A percentile compares a stretch with the other conserved stretches of the same genome.
Conservation (phyloP, 495 filamentous ascomycete species). For the Xylaria nigripes region DNA sequence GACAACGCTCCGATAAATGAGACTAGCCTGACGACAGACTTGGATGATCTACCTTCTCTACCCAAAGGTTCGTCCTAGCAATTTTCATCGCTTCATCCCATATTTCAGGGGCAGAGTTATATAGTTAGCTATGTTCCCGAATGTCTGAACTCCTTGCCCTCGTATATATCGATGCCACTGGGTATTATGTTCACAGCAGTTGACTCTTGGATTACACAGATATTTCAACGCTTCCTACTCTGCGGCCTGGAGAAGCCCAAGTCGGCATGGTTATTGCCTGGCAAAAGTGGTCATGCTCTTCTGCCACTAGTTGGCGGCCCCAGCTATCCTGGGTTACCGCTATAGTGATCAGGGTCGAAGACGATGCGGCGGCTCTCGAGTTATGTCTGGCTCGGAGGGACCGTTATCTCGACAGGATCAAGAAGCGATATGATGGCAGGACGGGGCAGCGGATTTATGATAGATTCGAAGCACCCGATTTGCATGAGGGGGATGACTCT, state of each 20-base stretch:
- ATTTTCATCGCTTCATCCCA: neutral
- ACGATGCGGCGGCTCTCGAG: slow-evolving; percentile 38
- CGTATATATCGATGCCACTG: neutral
- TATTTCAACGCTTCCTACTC: slow-evolving; percentile 39
- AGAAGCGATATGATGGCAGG: slow-evolving; percentile 37
- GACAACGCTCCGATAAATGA: slow-evolving; percentile 23
- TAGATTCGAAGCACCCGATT: slow-evolving; percentile 37
- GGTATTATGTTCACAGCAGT: neutral
- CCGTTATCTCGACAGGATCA: slow-evolving; percentile 41
- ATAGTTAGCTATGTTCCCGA: neutral
- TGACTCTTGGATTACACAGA: slow-evolving; percentile 6
- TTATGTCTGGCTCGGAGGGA: slow-evolving; percentile 66
- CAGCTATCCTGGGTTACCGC: slow-evolving; percentile 60
- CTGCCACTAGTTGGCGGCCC: slow-evolving; percentile 70
- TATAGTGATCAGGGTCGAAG: slow-evolving; percentile 44
- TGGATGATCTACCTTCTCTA: slow-evolving; percentile 57
- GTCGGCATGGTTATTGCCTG: slow-evolving; percentile 69
- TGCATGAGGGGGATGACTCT: slow-evolving; percentile 27
- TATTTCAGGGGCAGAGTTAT: neutral
- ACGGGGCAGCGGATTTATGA: slow-evolving; percentile 38
- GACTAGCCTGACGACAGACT: slow-evolving; percentile 27
- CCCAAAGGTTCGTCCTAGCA: slow-evolving; percentile 47
- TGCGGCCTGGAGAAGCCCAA: slow-evolving; percentile 47
- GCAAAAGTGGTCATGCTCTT: slow-evolving; percentile 66
- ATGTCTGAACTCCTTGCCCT: neutral